phyloP scores from a whole-genome alignment of 306 rosid species.

The Spatholobus suberectus region DNA sequence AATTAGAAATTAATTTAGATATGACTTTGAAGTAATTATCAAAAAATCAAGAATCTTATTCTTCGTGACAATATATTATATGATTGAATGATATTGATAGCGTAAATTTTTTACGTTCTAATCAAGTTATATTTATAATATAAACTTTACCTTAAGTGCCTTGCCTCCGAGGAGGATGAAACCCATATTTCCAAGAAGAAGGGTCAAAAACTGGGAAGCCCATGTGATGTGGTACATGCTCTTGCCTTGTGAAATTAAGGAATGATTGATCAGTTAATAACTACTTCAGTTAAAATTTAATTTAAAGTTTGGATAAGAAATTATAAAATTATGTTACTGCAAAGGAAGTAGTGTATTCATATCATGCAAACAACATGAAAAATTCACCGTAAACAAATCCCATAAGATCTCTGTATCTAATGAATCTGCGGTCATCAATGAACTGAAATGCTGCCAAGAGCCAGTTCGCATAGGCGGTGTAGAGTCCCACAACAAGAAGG shows the following conservation, averaged over 20 bases:
- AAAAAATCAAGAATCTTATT: too few species aligned
- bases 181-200: conserved; percentile 69
- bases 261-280: background rate
- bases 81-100: too few species aligned
- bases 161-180: conserved; percentile 67
- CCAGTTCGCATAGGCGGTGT: conserved; percentile 70
- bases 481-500: conserved; percentile 55
- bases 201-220: conserved; percentile 57
- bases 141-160: conserved; percentile 56
- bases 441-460: conserved; percentile 67
- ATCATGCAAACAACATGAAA: background rate
- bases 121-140: background rate
- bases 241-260: conserved; percentile 40
- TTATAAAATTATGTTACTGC: background rate
- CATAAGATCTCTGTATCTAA: conserved; percentile 76
- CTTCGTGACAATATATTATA: too few species aligned
- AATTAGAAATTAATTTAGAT: too few species aligned
- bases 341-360: background rate
- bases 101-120: too few species aligned
- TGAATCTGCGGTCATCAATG: conserved; percentile 64
- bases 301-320: background rate
- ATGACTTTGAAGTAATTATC: too few species aligned
- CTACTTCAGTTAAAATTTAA: background rate
- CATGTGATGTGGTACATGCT: conserved; percentile 59
- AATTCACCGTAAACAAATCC: conserved; percentile 54